Percentiles rank a stretch among this genome's conserved stretches.
These are phyloP conservation scores for Malus hybrid DNA, from an alignment of 331 rosid species.

Conservation along the genomic window DNA sequence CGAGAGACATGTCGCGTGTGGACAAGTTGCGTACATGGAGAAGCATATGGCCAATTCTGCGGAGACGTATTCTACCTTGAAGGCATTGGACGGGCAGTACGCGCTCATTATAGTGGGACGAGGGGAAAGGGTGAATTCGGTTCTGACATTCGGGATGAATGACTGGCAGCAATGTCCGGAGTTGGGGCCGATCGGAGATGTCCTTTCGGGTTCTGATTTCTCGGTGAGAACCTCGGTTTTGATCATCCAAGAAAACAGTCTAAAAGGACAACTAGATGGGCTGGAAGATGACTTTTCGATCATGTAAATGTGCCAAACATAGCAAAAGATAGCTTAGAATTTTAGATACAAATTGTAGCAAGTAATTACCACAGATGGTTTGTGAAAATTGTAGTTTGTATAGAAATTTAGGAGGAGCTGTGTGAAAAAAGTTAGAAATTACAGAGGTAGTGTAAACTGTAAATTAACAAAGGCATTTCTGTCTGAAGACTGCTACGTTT, in stretches of 20 bases:
- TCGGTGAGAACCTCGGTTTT: constrained; percentile 58
- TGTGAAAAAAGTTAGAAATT: constrained; percentile 1
- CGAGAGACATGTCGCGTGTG: constrained; percentile 48
- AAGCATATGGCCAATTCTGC: constrained; percentile 76
- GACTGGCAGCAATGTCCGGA: constrained; percentile 97
- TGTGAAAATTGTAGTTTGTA: constrained; percentile 27
- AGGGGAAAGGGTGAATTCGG: constrained; percentile 68
- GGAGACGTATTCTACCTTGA: constrained; percentile 64
- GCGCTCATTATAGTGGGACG: constrained; percentile 70
- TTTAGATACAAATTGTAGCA: constrained; percentile 36
- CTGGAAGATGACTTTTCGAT: constrained; percentile 85
- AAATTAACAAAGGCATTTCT: not conserved
- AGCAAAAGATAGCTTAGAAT: constrained; percentile 36
- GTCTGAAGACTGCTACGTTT: not conserved
- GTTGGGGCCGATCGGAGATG: constrained; percentile 86
- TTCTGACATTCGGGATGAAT: constrained; percentile 75
- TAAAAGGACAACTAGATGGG: constrained; percentile 79
- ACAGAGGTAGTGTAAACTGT: not conserved
- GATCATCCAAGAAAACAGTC: constrained; percentile 67
- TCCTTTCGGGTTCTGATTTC: constrained; percentile 86
- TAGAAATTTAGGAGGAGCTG: constrained; percentile 27
- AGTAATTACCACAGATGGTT: constrained; percentile 9
- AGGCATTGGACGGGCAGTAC: constrained; percentile 71
- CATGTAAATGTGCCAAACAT: constrained; percentile 33
- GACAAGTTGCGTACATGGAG: constrained; percentile 53